Evolutionary conservation across 106 monocot genomes (phyloP), one percentile per base, ranked within the genome.

Genomic region (Vanilla planifolia): DNA sequence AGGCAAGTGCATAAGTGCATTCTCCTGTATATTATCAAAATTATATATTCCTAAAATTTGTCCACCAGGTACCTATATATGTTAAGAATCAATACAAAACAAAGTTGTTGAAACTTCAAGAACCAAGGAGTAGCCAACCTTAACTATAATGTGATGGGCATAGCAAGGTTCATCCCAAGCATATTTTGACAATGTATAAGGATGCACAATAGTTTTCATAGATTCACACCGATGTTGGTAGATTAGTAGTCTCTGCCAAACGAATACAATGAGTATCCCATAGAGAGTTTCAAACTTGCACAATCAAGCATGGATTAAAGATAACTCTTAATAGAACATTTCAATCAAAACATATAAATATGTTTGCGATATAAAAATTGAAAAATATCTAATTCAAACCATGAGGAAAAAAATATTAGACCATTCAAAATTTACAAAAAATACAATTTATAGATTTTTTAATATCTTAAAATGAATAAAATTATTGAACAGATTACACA

Each of bases 141-240:
- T 91, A 68, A 98, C 43, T 45, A 82, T 37, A 28, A 98, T 91
- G n/a, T 84, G 91, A 77, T 98, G 96, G 66, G 87, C 84, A 53
- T 81, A 88, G 43, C 72, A 83, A 71, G 91, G 96, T 63, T 98
- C 96, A 79, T 98, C 96, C 96, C 96, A 98, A 41, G 91, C 91
- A 70, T 88, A 98, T 42, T 84, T 65, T 42, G 73, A 79, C 65
- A 87, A 88, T 64, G 91, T 74, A 60, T 98, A 98, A 10, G 91
- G 55, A 85, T 84, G 76, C 25, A 98, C 77, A 63, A 64, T 47
- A n/a, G 87, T 91, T 76, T 98, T 91, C 77, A 75, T 74, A 23
- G 64, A 73, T 77, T 98, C 91, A 71, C 96, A 98, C 67, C 63
- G 84, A 29, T 91, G 96, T 45, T 98, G 96, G 67, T 88, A 90